Evolutionary conservation across 1,284 basidiomycete species (phyloP).

Genomic region (Pseudozyma sp.): DNA sequence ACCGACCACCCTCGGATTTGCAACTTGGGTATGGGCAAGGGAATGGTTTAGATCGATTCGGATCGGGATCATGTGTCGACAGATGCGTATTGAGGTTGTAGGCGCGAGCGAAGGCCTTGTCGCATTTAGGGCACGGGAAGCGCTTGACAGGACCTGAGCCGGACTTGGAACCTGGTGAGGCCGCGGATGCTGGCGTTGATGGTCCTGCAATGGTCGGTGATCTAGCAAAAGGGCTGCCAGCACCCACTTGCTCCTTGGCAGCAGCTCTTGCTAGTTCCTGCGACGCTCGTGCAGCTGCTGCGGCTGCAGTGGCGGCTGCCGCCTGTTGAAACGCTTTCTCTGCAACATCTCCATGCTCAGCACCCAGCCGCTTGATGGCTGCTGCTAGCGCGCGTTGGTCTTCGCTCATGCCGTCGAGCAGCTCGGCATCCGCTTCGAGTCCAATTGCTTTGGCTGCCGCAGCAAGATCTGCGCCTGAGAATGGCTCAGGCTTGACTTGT

Average conservation of each 20-base stretch:
- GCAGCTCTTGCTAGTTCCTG: conserved; percentile 43
- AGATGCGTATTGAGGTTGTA: conserved; percentile 91
- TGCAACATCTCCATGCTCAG: conserved; percentile 37
- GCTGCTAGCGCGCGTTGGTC: conserved; percentile 52
- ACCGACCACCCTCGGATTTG: conserved; percentile 73
- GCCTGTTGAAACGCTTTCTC: conserved; percentile 51
- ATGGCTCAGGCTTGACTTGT: conserved; percentile 10
- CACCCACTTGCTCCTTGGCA: conserved; percentile 18
- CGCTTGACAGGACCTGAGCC: conserved; percentile 48
- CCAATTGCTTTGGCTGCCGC: conserved; percentile 56
- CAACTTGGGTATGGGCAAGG: conserved; percentile 83
- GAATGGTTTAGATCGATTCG: conserved; percentile 82
- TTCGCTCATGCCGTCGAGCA: conserved; percentile 46
- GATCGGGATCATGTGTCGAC: conserved; percentile 82
- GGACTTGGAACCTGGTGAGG: conserved; percentile 9
- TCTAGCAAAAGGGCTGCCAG: neutral
- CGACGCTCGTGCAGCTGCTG: conserved; percentile 39
- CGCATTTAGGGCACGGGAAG: conserved; percentile 64
- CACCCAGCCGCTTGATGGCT: conserved; percentile 51
- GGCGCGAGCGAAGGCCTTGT: conserved; percentile 83
- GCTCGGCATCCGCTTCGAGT: conserved; percentile 45
- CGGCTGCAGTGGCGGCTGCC: conserved; percentile 30
- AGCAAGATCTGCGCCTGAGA: conserved; percentile 44
- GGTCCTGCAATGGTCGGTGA: conserved; percentile 3
- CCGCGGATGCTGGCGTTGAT: conserved; percentile 9